Base-by-base conservation (phyloP, 306 rosid species). In the Begonia masoniana region DNA sequence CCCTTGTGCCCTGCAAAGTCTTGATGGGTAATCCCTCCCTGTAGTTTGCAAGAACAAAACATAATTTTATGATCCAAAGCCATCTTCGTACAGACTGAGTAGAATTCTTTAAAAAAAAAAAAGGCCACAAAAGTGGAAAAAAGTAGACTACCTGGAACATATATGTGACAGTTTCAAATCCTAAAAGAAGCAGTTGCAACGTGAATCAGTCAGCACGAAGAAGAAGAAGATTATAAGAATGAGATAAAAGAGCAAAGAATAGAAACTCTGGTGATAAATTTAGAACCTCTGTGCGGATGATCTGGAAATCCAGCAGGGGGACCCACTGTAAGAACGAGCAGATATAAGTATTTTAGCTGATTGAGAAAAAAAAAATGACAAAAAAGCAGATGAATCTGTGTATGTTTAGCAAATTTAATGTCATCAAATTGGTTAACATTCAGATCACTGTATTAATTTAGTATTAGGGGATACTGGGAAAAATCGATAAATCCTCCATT, bases 1-100 rank as follows among this genome's bases (percentile, higher is more conserved):
- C 96, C 99, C 86, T 62, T 83, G 56, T 81, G 96, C 9, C 99
- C 99, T 31, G 94, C 82, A 77, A 86, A 86, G 73, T 91, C 99
- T 81, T 86, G 94, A 67, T 91, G 97, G 67, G 96, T 85, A 11
- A 91, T 77, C 41, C 77, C 88, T 68, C 96, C 97, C 96, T 89
- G 62, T 57, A 72, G 64, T 61, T 43, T 58, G 46, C 17, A 16
- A 43, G 21, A 55, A 12, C n/a, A 39, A 47, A 4, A 36, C 10
- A 16, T 1, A 13, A 48, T 9, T n/a, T 39, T 11, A 10, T 52
- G 11, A 7, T 14, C 9, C 39, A 31, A 31, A 31, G 8, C 14
- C 15, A 9, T 11, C 45, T 24, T 42, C 3, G 16, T 49, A 2
- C 5, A 21, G 8, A 26, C 15, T 24, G 16, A 10, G 10, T 13